Base-by-base conservation (phyloP, 176 grass and related monocot genomes). In the Puccinellia tenuiflora region DNA sequence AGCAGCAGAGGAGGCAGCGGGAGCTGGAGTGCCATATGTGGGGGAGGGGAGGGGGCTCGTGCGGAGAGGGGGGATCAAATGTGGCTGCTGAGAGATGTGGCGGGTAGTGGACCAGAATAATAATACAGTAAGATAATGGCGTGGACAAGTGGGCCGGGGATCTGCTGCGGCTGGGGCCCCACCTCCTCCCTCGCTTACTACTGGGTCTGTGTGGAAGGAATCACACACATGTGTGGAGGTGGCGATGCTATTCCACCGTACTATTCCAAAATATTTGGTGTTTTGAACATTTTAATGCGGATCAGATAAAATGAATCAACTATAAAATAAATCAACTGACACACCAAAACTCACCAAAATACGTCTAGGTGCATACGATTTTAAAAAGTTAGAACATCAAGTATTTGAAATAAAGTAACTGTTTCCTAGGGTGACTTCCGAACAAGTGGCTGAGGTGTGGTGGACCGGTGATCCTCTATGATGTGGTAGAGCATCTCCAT, bases 81-180 rank as follows among this genome's bases (percentile, higher is more conserved):
- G 87, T 70, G 75, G 75, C 73, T 46, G 35, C 56, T 61, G 57
- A 25, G 31, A 8, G 57, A 21, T 53, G 85, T 73, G 69, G 85
- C 83, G 56, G 18, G 42, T 66, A 73, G 84, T 83, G 79, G 66
- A 81, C 71, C 29, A 20, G 78, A 88, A 88, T 91, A 74, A 74
- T 50, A 82, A 42, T 74, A n/a, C n/a, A n/a, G n/a, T n/a, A 88
- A 59, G 54, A 82, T 82, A 85, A 65, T 85, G 77, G 50, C 46
- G 37, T 34, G 4, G 26, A 30, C 87, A 85, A 75, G 46, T 66
- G 81, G 54, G 20, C 0, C 5, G 60, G 40, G 17, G 71, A 76
- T 82, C 79, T 39, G 80, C 34, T 72, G 51, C 37, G 3, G 40
- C 6, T 16, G 37, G 21, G 52, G 1, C 35, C n/a, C 35, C 11